phyloP scores from a whole-genome alignment of 1,284 basidiomycete species.

The Rhodotorula sp. region DNA sequence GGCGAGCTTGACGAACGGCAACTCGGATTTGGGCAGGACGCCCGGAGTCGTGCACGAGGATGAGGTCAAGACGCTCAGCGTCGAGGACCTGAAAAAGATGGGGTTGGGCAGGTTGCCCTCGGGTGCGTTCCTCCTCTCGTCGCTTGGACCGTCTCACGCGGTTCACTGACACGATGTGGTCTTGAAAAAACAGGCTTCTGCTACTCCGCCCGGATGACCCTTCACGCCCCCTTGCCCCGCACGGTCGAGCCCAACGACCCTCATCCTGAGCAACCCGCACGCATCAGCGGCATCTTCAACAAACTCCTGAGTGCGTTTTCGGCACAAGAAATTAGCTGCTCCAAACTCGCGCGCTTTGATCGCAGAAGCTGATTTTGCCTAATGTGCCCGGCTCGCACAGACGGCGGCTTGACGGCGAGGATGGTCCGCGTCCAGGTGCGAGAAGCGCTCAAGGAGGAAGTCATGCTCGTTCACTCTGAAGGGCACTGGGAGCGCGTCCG shows the following conservation, averaged over 20 bases:
- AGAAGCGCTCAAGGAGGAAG: slow-evolving; percentile 72
- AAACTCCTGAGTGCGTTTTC: slow-evolving; percentile 55
- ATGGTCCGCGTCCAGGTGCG: slow-evolving; percentile 79
- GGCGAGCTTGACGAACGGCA: slow-evolving; percentile 2
- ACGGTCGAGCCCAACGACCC: slow-evolving; percentile 50
- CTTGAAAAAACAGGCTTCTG: slow-evolving; percentile 65
- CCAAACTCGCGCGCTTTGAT: neutral
- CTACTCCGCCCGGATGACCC: slow-evolving; percentile 82
- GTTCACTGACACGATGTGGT: neutral
- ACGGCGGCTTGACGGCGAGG: slow-evolving; percentile 61
- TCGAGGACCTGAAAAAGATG: slow-evolving; percentile 26
- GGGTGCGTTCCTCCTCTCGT: slow-evolving; percentile 5
- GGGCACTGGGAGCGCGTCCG: slow-evolving; percentile 88
- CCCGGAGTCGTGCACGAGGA: slow-evolving; percentile 27
- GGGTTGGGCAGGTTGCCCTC: slow-evolving; percentile 25
- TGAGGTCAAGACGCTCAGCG: slow-evolving; percentile 17
- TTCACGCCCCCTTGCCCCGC: slow-evolving; percentile 58
- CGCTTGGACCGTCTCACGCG: too few relatives aligned
- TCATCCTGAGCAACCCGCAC: slow-evolving; percentile 85
- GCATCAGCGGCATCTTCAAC: slow-evolving; percentile 76
- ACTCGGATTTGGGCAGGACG: neutral
- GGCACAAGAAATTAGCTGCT: fast-evolving
- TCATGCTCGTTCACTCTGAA: slow-evolving; percentile 80
- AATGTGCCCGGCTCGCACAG: slow-evolving; percentile 13
- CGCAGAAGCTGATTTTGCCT: too few relatives aligned